Evolutionary conservation across 805 yeast species (phyloP).

Genomic region (Pichia gijzeniarum): DNA sequence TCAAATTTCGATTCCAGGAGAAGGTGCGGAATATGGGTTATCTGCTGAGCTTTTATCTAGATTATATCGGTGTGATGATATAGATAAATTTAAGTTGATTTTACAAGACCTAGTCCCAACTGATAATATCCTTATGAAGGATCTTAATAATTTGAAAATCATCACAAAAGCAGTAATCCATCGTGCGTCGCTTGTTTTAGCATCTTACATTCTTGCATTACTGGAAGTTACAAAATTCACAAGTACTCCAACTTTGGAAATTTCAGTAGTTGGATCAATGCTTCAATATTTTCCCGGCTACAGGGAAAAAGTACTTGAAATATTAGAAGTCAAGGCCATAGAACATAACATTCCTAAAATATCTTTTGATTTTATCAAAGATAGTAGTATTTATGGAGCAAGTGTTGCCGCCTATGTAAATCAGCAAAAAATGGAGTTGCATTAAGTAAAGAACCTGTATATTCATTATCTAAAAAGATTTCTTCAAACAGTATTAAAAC

Average conservation of each 20-base stretch:
- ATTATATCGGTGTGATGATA: slow-evolving; percentile 4
- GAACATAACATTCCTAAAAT: not conserved
- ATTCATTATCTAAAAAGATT: no score
- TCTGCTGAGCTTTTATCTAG: slow-evolving; percentile 4
- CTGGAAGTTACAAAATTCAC: slow-evolving; percentile 20
- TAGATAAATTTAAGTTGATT: not conserved
- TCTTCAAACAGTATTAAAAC: no score
- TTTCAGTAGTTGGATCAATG: slow-evolving; percentile 14
- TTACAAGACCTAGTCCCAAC: not conserved
- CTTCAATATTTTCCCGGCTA: slow-evolving; percentile 13
- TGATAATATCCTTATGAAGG: not conserved
- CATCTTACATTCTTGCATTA: slow-evolving; percentile 36
- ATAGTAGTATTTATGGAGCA: slow-evolving; percentile 11
- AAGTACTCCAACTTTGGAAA: not conserved
- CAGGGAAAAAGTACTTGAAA: slow-evolving; percentile 3
- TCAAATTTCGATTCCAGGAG: not conserved
- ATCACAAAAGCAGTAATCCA: slow-evolving; percentile 34
- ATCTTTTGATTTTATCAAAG: slow-evolving; percentile 5
- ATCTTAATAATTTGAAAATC: slow-evolving; percentile 11
- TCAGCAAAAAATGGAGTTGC: not conserved
- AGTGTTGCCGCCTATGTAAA: slow-evolving; percentile 9
- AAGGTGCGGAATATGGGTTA: not conserved
- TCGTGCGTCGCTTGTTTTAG: slow-evolving; percentile 40
- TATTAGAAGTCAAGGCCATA: slow-evolving; percentile 2
- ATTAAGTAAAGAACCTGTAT: no score